phyloP scores from a whole-genome alignment of 2,329 filamentous ascomycete species.

The Triangularia verruculosa region DNA sequence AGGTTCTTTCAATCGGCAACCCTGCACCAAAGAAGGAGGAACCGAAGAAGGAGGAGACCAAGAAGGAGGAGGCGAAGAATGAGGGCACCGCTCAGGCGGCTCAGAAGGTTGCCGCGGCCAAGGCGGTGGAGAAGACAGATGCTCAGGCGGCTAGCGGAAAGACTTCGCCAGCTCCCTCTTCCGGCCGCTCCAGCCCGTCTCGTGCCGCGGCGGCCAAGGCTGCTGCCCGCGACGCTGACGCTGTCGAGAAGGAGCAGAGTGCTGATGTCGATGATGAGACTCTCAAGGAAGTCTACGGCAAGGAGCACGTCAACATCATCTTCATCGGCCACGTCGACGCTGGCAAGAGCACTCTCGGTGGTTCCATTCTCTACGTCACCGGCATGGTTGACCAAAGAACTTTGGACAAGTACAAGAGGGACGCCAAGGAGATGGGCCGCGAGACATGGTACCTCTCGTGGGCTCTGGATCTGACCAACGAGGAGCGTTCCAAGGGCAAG shows the following conservation, averaged over 20 bases:
- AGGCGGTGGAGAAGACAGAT: constrained; percentile 89
- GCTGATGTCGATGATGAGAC: constrained; percentile 70
- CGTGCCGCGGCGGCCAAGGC: constrained; percentile 54
- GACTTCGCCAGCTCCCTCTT: constrained; percentile 77
- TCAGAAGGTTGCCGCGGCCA: constrained; percentile 79
- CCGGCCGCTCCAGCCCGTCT: constrained; percentile 79
- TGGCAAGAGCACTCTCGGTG: constrained; percentile 93
- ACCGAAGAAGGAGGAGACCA: constrained; percentile 50
- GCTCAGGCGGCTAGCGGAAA: constrained; percentile 66
- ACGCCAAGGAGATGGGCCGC: constrained; percentile 92
- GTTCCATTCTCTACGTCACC: constrained; percentile 86
- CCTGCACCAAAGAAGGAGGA: constrained; percentile 49
- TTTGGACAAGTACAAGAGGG: constrained; percentile 95
- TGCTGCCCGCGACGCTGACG: constrained; percentile 66
- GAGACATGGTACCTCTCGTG: constrained; percentile 99
- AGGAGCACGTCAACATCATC: constrained; percentile 80
- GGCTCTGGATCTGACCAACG: constrained; percentile 95
- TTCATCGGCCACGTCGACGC: constrained; percentile 81
- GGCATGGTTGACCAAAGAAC: constrained; percentile 99
- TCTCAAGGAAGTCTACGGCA: constrained; percentile 92
- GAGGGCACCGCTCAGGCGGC: constrained; percentile 61
- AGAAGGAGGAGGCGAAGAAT: constrained; percentile 44
- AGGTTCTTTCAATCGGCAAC: constrained; percentile 70
- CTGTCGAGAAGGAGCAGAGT: constrained; percentile 77
- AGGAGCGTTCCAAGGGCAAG: constrained; percentile 94